Evolutionary conservation across 2,329 filamentous ascomycete species (phyloP), one percentile per base, ranked within the genome.

Genomic region (Arthrobotrys entomopaga): DNA sequence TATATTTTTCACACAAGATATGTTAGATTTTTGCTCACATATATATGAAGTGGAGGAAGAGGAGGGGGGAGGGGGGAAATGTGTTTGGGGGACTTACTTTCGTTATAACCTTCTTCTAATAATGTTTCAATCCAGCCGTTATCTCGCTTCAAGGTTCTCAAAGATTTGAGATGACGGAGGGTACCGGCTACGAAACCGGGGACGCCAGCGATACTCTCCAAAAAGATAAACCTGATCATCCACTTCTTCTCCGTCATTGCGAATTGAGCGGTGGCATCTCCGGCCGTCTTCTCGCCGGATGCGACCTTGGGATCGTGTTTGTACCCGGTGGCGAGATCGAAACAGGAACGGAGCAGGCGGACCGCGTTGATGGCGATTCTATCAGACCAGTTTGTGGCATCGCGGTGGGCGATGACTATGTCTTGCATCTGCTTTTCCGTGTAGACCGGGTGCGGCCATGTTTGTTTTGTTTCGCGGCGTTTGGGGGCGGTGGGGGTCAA

Each of bases 101-200:
- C 93, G 81, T 97, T 97, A 83, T 92, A 96, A 76, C 89, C 91
- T 83, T 96, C 92, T 81, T 96, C 92, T 0, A 97, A 86, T 7
- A 97, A 84, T 0, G 91, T 94, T 82, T 96, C 93, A 80, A 99
- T 98, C 88, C 89, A 98, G 79, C 95, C 95, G 78, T 98, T 96
- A 81, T 98, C 94, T 65, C 94, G 86, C 85, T 92, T 93, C 85
- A 98, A 90, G 26, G 90, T 87, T 50, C 94, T 86, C 79, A 98
- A 86, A 77, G 90, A 93, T 80, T 90, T 88, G 42, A 98, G 85
- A 82, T 99, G 95, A 38, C 95, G 86, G 15, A 98, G 85, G 91
- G 97, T 97, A 20, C 93, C 95, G 0, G 90, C 95, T 0, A 98
- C 94, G 92, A 98, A 98, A 6, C 95, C 95, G 0, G 95, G 95